Evolutionary conservation across 805 yeast species (phyloP).

Genomic region (Metschnikowia hibisci): DNA sequence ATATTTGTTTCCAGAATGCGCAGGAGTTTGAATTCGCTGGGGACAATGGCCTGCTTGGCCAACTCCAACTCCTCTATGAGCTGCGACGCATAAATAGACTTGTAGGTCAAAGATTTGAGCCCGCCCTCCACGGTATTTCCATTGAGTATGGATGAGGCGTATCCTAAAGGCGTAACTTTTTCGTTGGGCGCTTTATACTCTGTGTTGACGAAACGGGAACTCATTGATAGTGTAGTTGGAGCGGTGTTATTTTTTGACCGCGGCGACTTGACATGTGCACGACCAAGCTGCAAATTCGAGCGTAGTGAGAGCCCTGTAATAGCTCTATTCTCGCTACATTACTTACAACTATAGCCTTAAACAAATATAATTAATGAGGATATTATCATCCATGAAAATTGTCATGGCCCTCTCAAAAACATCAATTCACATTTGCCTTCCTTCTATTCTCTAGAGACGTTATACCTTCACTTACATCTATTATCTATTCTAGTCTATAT

Average conservation of each 20-base stretch:
- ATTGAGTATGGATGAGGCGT: constrained; percentile 35
- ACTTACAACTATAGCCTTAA: too few relatives aligned
- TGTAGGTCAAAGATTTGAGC: constrained; percentile 37
- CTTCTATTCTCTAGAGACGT: too few relatives aligned
- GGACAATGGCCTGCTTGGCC: constrained; percentile 27
- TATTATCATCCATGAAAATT: too few relatives aligned
- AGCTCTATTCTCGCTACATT: too few relatives aligned
- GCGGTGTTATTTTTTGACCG: constrained; percentile 2
- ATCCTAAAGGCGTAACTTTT: constrained; percentile 20
- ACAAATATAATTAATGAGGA: too few relatives aligned
- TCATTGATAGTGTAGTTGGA: neutral
- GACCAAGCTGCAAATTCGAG: neutral
- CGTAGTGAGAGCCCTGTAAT: too few relatives aligned
- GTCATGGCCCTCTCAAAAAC: too few relatives aligned
- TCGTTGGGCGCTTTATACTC: constrained; percentile 21
- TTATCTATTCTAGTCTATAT: neutral
- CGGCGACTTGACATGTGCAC: neutral
- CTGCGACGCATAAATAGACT: constrained; percentile 34
- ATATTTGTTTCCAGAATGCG: constrained; percentile 19
- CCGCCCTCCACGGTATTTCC: constrained; percentile 43
- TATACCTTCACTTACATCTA: neutral
- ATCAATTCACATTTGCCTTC: too few relatives aligned
- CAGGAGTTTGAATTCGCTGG: constrained; percentile 11
- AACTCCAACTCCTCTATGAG: constrained; percentile 35
- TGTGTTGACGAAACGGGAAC: constrained; percentile 6